Evolutionary conservation across 345 rosid species (phyloP).

Genomic region (Gossypium anomalum): DNA sequence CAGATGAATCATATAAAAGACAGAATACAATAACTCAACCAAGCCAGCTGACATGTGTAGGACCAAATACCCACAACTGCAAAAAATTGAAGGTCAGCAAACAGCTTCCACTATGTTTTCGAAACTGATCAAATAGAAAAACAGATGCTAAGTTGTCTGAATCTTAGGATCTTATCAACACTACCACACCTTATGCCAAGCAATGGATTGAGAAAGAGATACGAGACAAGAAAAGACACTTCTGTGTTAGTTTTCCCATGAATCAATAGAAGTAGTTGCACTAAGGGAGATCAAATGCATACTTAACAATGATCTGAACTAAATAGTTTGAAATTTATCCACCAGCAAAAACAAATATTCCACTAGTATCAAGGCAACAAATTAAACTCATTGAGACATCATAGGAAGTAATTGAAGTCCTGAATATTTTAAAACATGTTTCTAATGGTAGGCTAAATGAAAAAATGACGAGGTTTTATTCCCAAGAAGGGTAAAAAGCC

Average conservation of each 20-base stretch:
- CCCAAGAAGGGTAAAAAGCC: background rate
- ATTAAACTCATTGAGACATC: background rate
- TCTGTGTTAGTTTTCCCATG: too few species aligned
- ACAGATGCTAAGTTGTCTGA: background rate
- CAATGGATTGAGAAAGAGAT: background rate
- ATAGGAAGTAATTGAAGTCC: background rate
- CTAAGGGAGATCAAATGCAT: too few species aligned
- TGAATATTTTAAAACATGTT: background rate
- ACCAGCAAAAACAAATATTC: conserved; percentile 5
- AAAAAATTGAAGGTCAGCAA: background rate
- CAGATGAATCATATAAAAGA: background rate
- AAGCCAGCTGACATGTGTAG: background rate
- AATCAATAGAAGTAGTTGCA: too few species aligned
- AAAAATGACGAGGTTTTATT: background rate
- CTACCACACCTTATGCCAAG: background rate
- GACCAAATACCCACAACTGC: background rate
- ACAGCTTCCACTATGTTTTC: background rate
- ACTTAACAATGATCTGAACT: background rate
- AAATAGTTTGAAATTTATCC: background rate
- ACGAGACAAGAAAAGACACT: too few species aligned
- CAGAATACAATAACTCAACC: background rate
- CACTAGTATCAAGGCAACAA: background rate
- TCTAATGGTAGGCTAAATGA: background rate
- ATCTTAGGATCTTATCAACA: background rate
- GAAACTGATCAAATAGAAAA: background rate